These are phyloP conservation scores for Syncephalastrum contaminatum DNA, from an alignment of 371 early-diverging fungal species.

Conservation along the genomic window DNA sequence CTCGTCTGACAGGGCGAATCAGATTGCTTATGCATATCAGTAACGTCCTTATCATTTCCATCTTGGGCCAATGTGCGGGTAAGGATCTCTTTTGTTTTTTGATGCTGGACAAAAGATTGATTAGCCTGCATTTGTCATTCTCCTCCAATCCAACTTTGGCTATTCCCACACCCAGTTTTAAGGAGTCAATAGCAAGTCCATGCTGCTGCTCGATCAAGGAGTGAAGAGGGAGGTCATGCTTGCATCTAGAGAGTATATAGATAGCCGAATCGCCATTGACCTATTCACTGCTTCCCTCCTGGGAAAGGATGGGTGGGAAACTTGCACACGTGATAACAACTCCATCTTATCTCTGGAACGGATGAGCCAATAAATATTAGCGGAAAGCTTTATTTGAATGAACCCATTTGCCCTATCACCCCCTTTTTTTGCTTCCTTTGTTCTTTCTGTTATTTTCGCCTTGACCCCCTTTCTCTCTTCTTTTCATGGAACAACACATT, in stretches of 20 bases:
- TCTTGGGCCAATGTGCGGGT: slow-evolving; percentile 16
- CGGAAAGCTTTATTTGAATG: too few relatives aligned
- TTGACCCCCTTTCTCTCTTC: slow-evolving; percentile 12
- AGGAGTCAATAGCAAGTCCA: too few relatives aligned
- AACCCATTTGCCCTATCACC: slow-evolving; percentile 5
- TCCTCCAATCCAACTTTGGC: too few relatives aligned
- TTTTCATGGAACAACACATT: slow-evolving; percentile 17
- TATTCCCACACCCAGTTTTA: slow-evolving; percentile 1
- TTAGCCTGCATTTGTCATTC: slow-evolving; percentile 1
- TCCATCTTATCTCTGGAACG: slow-evolving; percentile 39
- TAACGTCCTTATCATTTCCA: slow-evolving; percentile 28
- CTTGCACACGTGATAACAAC: slow-evolving; percentile 45
- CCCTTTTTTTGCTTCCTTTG: slow-evolving; percentile 35
- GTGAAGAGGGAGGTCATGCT: too few relatives aligned
- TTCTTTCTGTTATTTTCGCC: slow-evolving; percentile 10
- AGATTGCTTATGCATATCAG: slow-evolving; percentile 23
- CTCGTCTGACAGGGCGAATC: slow-evolving; percentile 20
- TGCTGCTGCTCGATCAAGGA: too few relatives aligned
- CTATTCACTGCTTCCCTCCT: slow-evolving; percentile 12
- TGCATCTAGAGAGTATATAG: too few relatives aligned
- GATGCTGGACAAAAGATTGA: slow-evolving; percentile 2
- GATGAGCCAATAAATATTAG: slow-evolving; percentile 5
- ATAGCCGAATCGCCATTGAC: not conserved
- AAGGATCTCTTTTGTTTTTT: slow-evolving; percentile 3
- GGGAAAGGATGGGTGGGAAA: slow-evolving; percentile 26